These are phyloP conservation scores for Aschersonia sp. DNA, from an alignment of 2,329 filamentous ascomycete species.

Conservation along the genomic window DNA sequence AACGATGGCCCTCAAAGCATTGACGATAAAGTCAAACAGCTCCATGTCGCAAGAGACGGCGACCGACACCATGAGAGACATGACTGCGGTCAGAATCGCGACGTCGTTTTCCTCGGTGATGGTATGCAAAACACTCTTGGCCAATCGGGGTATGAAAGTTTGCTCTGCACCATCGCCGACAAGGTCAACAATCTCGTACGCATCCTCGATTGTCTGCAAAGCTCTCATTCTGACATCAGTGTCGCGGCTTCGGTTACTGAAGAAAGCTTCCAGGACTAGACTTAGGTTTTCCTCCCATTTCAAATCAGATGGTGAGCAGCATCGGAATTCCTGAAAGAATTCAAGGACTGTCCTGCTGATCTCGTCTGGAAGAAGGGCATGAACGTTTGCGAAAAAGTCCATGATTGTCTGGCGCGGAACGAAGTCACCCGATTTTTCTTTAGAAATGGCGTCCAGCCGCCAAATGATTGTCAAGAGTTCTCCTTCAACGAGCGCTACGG, in stretches of 20 bases:
- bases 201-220: slow-evolving; percentile 43
- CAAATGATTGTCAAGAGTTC: slow-evolving; percentile 30
- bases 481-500: slow-evolving; percentile 22
- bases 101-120: slow-evolving; percentile 51
- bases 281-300: slow-evolving; percentile 52
- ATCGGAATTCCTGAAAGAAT: slow-evolving; percentile 54
- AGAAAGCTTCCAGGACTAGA: slow-evolving; percentile 47
- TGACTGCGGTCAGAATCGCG: slow-evolving; percentile 47
- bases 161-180: slow-evolving; percentile 44
- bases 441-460: slow-evolving; percentile 33
- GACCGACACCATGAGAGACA: slow-evolving; percentile 50
- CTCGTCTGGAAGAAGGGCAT: slow-evolving; percentile 47
- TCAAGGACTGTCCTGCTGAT: slow-evolving; percentile 50
- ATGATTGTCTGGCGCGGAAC: slow-evolving; percentile 53
- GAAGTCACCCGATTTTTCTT: slow-evolving; percentile 33
- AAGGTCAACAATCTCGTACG: slow-evolving; percentile 43
- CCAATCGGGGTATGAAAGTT: slow-evolving; percentile 41
- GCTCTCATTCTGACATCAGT: slow-evolving; percentile 48
- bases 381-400: slow-evolving; percentile 49
- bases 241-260: slow-evolving; percentile 45
- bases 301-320: slow-evolving; percentile 56
- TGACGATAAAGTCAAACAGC: slow-evolving; percentile 44
- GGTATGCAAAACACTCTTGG: slow-evolving; percentile 45
- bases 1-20: slow-evolving; percentile 36
- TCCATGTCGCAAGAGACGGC: slow-evolving; percentile 42